A percentile compares a stretch with the other conserved stretches of the same genome.
These are phyloP conservation scores for Aspergillus sp. DNA, from an alignment of 2,329 filamentous ascomycete genomes.

Conservation along the genomic window DNA sequence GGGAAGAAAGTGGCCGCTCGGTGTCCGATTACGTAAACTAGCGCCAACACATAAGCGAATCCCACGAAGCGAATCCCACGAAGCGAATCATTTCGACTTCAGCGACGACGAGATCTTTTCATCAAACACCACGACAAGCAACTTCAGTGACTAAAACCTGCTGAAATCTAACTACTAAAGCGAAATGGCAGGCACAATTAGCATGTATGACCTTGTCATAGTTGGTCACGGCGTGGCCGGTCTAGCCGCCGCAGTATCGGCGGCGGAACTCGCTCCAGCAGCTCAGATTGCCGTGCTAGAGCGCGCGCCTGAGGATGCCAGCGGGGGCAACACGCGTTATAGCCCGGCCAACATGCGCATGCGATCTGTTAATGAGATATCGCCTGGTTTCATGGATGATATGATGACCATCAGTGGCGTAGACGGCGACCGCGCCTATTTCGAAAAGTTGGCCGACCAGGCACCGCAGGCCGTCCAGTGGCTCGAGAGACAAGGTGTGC, in stretches of 20 bases:
- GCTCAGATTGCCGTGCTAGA: neutral
- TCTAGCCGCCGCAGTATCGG: neutral
- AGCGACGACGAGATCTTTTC: neutral
- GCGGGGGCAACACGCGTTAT: neutral
- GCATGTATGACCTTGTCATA: neutral
- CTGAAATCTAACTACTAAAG: neutral
- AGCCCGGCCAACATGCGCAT: neutral
- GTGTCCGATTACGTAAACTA: neutral
- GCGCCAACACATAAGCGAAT: neutral
- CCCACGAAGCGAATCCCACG: neutral
- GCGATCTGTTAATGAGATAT: neutral
- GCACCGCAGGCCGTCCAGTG: neutral
- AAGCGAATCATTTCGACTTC: neutral
- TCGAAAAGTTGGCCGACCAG: neutral
- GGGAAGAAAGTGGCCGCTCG: neutral
- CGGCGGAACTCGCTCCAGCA: neutral
- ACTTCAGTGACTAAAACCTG: neutral
- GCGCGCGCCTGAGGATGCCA: neutral
- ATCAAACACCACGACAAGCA: neutral
- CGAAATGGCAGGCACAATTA: neutral
- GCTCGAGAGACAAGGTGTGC: neutral
- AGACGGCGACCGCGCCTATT: neutral
- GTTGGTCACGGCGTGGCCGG: neutral
- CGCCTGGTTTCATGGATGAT: neutral
- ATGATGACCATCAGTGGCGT: neutral